Evolutionary conservation across 2,329 filamentous ascomycete species (phyloP).

Genomic region (Pseudogymnoascus sp.): DNA sequence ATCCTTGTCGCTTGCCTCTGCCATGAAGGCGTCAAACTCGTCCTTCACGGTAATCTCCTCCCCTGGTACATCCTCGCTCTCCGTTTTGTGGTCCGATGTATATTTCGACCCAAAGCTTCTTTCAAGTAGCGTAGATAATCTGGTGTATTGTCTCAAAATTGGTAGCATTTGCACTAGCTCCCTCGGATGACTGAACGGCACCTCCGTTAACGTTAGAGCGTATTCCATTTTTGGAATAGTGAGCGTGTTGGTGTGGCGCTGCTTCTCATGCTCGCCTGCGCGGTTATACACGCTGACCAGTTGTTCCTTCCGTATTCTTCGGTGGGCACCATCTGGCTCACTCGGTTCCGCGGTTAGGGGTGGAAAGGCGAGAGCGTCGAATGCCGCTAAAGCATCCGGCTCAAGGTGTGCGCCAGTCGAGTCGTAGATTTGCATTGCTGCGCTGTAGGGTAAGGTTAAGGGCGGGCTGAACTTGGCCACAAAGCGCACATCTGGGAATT

Average conservation of each 20-base stretch:
- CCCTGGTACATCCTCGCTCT: conserved; percentile 5
- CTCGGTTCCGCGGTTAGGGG: conserved; percentile 26
- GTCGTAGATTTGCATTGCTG: conserved; percentile 56
- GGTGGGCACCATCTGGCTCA: conserved; percentile 17
- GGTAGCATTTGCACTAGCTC: conserved; percentile 72
- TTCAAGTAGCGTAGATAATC: conserved; percentile 57
- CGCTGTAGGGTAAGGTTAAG: conserved; percentile 57
- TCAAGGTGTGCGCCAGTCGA: conserved; percentile 54
- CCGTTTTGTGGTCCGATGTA: not conserved
- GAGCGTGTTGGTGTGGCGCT: conserved; percentile 48
- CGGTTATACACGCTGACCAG: not conserved
- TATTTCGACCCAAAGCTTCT: conserved; percentile 45
- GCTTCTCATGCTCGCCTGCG: not conserved
- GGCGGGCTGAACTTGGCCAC: conserved; percentile 69
- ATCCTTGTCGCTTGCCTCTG: not conserved
- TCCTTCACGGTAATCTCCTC: conserved; percentile 21
- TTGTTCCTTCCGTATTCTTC: not conserved
- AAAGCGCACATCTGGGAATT: conserved; percentile 66
- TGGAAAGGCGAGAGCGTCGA: conserved; percentile 46
- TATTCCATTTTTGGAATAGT: conserved; percentile 68
- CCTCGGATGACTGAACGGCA: conserved; percentile 71
- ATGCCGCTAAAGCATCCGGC: conserved; percentile 36
- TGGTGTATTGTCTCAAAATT: conserved; percentile 66
- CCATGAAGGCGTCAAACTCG: conserved; percentile 27
- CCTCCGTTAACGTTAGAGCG: conserved; percentile 55